Evolutionary conservation across 2,329 filamentous ascomycete species (phyloP), one percentile per base, ranked within the genome.

Genomic region (Trichoderma cornu-damae): DNA sequence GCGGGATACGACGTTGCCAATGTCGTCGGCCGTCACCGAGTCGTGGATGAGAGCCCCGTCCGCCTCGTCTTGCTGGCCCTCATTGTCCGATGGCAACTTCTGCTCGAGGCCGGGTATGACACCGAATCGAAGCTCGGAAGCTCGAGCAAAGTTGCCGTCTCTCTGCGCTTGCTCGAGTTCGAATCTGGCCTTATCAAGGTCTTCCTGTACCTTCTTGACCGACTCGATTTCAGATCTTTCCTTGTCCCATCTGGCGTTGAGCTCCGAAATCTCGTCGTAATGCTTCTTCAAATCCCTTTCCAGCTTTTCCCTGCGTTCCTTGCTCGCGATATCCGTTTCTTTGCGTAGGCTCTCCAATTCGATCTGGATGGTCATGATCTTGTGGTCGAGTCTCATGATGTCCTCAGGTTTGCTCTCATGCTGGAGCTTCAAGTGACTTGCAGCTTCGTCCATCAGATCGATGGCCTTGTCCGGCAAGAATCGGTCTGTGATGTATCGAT

Each of bases 401-500:
- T 93, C 86, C 64, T 97, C 94, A 0, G 94, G 94, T 66, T 96
- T 97, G 65, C 90, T 96, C 72, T 99, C 94, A 72, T 97, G 94
- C 68, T 97, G 93, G 30, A 97, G 75, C 43, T 95, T 85, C 8
- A 97, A 77, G 20, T 91, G 90, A 60, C 89, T 95, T 1, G 93
- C 92, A 8, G 94, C 94, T 73, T 97, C 94, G 63, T 97, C 94
- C 71, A 99, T 94, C 14, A 97, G 74, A 70, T 97, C 94, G 61
- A 99, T 97, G 2, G 94, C 94, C 71, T 97, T 97, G 73, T 99
- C 94, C 0, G 94, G 94, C 0, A 97, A 77, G 72, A 96, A 97
- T 1, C 94, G 87, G 68, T 97, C 93, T 12, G 92, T 96, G 64
- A 99, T 94, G 71, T 97, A 99, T 51, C 94, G 88, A 67, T 97